phyloP scores from a whole-genome alignment of 345 rosid species.

The Bruguiera sexangula region DNA sequence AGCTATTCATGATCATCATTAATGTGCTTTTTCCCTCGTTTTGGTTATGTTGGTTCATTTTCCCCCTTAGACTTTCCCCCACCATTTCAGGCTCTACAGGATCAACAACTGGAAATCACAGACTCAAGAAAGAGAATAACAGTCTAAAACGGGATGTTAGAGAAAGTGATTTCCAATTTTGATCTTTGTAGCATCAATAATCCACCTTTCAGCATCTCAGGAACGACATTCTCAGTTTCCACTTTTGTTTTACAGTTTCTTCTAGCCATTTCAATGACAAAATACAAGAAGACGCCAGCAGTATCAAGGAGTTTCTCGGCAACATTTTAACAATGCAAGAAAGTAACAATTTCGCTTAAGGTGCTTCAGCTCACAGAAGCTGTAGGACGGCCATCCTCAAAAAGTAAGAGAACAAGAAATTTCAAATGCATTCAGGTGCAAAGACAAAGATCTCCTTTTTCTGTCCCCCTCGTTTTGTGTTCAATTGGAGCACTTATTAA shows the following conservation, averaged over 20 bases:
- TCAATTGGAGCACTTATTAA: background rate
- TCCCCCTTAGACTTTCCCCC: background rate
- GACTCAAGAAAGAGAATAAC: slow-evolving; percentile 21
- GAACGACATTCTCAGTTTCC: too few species aligned
- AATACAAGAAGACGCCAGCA: slow-evolving; percentile 11
- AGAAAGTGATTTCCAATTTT: background rate
- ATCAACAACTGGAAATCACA: slow-evolving; percentile 16
- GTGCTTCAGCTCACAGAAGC: too few species aligned
- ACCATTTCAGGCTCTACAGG: slow-evolving; percentile 8
- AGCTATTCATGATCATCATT: background rate
- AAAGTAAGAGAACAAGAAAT: too few species aligned
- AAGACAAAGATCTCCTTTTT: too few species aligned
- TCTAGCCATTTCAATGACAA: slow-evolving; percentile 9
- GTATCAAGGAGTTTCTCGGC: slow-evolving; percentile 21
- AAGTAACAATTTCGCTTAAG: too few species aligned
- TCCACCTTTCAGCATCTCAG: background rate
- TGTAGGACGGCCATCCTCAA: too few species aligned
- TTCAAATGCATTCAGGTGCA: too few species aligned
- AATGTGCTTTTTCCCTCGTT: background rate
- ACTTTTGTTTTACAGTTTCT: slow-evolving; percentile 13
- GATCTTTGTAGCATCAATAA: background rate
- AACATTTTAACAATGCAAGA: background rate
- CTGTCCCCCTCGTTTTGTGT: too few species aligned
- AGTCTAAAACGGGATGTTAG: slow-evolving; percentile 14
- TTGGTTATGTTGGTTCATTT: background rate